These are phyloP conservation scores for Passalora sequoiae DNA, from an alignment of 2,329 filamentous ascomycete genomes.

Conservation along the genomic window DNA sequence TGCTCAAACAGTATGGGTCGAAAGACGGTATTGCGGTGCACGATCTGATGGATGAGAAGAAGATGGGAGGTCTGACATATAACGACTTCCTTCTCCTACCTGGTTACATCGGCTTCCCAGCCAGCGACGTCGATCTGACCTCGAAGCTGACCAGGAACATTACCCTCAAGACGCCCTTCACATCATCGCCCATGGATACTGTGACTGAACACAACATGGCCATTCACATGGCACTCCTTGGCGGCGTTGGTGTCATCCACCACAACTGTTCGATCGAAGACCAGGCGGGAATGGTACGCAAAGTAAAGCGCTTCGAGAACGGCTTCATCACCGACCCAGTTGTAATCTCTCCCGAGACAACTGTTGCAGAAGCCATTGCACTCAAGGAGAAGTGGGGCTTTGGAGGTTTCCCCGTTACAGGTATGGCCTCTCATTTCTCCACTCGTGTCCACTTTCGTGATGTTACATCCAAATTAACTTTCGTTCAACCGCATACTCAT, in stretches of 20 bases:
- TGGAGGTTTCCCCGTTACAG: slow-evolving; percentile 95
- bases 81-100: slow-evolving; percentile 97
- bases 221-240: slow-evolving; percentile 89
- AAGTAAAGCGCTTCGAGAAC: slow-evolving; percentile 99
- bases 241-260: slow-evolving; percentile 90
- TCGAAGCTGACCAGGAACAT: slow-evolving; percentile 93
- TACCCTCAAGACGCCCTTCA: slow-evolving; percentile 89
- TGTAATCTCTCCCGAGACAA: slow-evolving; percentile 80
- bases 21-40: slow-evolving; percentile 83
- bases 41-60: slow-evolving; percentile 83
- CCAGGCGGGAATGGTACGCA: slow-evolving; percentile 97
- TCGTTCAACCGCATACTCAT: slow-evolving; percentile 98
- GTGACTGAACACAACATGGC: slow-evolving; percentile 99
- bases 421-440: slow-evolving; percentile 56
- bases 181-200: slow-evolving; percentile 99
- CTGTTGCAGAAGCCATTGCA: slow-evolving; percentile 82
- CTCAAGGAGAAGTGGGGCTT: slow-evolving; percentile 99
- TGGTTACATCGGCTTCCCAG: slow-evolving; percentile 96
- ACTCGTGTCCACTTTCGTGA: slow-evolving; percentile 59
- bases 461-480: slow-evolving; percentile 90
- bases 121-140: slow-evolving; percentile 80
- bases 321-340: slow-evolving; percentile 96
- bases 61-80: slow-evolving; percentile 82
- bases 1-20: slow-evolving; percentile 69
- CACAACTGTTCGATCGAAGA: slow-evolving; percentile 98